Conservation (phyloP, 306 rosid genomes). For the Acacia confusa region DNA sequence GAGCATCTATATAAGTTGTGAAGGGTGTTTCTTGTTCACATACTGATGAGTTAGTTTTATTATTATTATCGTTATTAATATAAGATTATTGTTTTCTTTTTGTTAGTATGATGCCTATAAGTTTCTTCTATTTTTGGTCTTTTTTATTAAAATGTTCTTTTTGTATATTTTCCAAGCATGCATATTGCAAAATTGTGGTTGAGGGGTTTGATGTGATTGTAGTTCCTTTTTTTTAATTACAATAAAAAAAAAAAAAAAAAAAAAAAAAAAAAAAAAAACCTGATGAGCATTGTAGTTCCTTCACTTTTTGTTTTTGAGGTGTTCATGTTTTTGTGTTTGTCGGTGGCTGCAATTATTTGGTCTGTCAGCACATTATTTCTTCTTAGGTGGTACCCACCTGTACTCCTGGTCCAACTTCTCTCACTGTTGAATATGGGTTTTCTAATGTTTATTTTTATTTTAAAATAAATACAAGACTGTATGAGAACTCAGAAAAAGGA, state of each 20-base stretch:
- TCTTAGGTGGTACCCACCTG: constrained; percentile 33
- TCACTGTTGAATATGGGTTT: background rate
- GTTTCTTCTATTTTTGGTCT: constrained; percentile 23
- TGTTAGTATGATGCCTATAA: constrained; percentile 26
- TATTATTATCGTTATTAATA: background rate
- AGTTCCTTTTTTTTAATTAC: background rate
- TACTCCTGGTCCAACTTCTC: background rate
- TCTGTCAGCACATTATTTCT: constrained; percentile 38
- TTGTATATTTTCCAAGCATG: constrained; percentile 41
- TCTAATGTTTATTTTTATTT: background rate
- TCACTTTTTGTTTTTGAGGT: background rate
- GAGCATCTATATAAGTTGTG: background rate
- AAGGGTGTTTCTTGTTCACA: constrained; percentile 28
- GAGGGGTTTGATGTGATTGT: constrained; percentile 8
- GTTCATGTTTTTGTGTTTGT: constrained; percentile 30
- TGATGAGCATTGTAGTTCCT: background rate
- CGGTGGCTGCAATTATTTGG: constrained; percentile 51
- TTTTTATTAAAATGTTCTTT: background rate
- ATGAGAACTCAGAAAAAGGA: background rate
- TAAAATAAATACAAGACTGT: background rate
- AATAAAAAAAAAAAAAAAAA: too few relatives aligned
- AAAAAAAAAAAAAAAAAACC: background rate
- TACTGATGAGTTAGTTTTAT: constrained; percentile 21
- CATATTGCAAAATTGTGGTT: constrained; percentile 31
- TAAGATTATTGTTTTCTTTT: constrained; percentile 33